These are phyloP conservation scores for Ceratocystis huliohia DNA, from an alignment of 2,329 filamentous ascomycete genomes.

Conservation along the genomic window DNA sequence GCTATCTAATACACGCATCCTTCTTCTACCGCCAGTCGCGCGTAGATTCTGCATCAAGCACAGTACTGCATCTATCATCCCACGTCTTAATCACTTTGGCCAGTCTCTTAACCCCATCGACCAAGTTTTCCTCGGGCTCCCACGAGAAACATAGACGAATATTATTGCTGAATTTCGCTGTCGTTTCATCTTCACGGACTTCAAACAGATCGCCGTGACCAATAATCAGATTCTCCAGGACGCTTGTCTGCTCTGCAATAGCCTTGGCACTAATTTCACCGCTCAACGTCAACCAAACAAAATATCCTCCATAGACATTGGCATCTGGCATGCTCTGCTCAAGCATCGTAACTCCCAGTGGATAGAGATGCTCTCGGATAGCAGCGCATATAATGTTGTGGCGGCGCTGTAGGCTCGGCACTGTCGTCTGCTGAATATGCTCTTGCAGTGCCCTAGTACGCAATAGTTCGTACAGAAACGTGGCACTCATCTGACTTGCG, in stretches of 20 bases:
- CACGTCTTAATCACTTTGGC: constrained; percentile 32
- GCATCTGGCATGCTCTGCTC: constrained; percentile 31
- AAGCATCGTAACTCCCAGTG: constrained; percentile 43
- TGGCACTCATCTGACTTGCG: constrained; percentile 42
- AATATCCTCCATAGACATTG: constrained; percentile 63
- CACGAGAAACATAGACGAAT: constrained; percentile 61
- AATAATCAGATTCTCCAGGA: constrained; percentile 53
- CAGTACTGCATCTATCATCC: constrained; percentile 25
- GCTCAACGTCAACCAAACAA: constrained; percentile 65
- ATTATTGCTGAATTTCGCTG: constrained; percentile 43
- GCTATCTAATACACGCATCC: background rate
- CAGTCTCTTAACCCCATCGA: constrained; percentile 54
- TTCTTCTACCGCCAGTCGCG: constrained; percentile 11
- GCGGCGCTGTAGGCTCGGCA: constrained; percentile 36
- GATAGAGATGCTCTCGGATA: constrained; percentile 46
- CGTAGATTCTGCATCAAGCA: constrained; percentile 7
- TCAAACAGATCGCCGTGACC: constrained; percentile 59
- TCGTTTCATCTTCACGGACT: constrained; percentile 43
- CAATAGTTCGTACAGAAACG: constrained; percentile 39
- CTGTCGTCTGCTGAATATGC: constrained; percentile 33
- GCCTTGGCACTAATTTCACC: constrained; percentile 36
- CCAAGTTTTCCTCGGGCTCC: constrained; percentile 52
- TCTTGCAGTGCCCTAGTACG: constrained; percentile 32
- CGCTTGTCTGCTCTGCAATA: constrained; percentile 44
- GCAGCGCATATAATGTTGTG: constrained; percentile 43